Evolutionary conservation across 805 yeast genomes (phyloP), one percentile per base, ranked within the genome.

Genomic region (Ogataea naganishii): DNA sequence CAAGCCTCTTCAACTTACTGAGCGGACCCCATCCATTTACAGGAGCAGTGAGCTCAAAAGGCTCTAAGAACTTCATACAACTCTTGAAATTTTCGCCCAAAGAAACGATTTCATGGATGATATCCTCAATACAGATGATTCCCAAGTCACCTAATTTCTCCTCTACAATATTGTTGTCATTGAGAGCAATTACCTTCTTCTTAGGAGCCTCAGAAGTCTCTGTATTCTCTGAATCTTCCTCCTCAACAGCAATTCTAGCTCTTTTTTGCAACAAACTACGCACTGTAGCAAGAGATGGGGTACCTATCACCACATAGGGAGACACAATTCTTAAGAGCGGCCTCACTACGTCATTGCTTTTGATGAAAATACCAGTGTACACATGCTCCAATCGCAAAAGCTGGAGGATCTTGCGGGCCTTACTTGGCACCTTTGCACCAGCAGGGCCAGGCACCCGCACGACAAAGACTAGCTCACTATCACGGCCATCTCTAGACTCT

Each of bases 221-320:
- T 7, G 32, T 33, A 1, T 39, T 36, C 17, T 52, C 60, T 10
- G 46, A 53, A 8, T 49, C 44, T 5, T 53, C 47, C 22, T 44
- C 40, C 12, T 48, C 47, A 23, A 58, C 51, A 33, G 58, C 47
- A 21, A 78, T 67, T 28, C 72, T 69, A 14, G 84, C 81, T 68
- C 92, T 75, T 58, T 81, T 82, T 53, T 79, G 89, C 45, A 82
- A 64, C 34, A 82, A 58, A 36, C 75, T 69, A 60, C 92, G 75
- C 32, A 81, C 72, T 3, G 86, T 75, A 15, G 71, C 62, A 45
- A 80, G 58, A n/a, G 84, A 73, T 34, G 94, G 94, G 36, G 63
- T 62, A 25, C 94, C 94, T 39, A 76, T 63, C 29, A 80, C 79
- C 29, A 80, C 64, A 48, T 80, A 81, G 29, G 92, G 89, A 14